Evolutionary conservation across 805 yeast species (phyloP).

Genomic region (Cyberlindnera nakhonratchasimensis): DNA sequence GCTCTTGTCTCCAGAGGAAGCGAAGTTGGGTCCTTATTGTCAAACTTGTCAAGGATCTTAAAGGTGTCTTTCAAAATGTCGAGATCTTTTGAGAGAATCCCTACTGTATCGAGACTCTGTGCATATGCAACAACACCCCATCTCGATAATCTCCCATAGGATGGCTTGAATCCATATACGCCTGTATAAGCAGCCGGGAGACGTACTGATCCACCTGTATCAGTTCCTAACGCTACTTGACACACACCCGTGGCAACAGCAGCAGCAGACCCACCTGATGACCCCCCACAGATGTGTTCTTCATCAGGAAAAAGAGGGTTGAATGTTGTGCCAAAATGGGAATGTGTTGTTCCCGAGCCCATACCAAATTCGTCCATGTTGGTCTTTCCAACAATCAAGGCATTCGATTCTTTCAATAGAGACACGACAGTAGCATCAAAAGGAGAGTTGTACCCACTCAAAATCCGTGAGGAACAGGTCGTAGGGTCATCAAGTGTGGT

Average conservation of each 20-base stretch:
- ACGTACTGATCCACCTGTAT: conserved; percentile 96
- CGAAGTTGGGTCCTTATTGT: conserved; percentile 78
- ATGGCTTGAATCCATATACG: conserved; percentile 84
- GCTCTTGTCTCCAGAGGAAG: conserved; percentile 37
- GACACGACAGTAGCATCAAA: conserved; percentile 72
- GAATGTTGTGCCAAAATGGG: conserved; percentile 52
- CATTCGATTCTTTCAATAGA: conserved; percentile 51
- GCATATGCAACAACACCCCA: conserved; percentile 93
- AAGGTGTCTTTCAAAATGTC: conserved; percentile 46
- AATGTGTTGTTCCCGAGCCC: conserved; percentile 73
- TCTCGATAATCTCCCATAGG: conserved; percentile 87
- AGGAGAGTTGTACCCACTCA: conserved; percentile 65
- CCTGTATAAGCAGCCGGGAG: conserved; percentile 89
- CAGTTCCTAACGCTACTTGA: conserved; percentile 85
- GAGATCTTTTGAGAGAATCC: conserved; percentile 60
- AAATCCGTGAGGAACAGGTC: conserved; percentile 72
- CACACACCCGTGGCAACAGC: conserved; percentile 72
- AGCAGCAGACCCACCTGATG: conserved; percentile 96
- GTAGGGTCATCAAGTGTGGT: conserved; percentile 64
- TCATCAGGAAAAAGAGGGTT: conserved; percentile 47
- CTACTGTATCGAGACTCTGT: conserved; percentile 93
- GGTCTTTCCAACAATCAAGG: conserved; percentile 67
- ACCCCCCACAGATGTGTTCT: conserved; percentile 71
- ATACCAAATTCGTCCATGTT: conserved; percentile 97
- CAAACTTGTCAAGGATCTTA: conserved; percentile 53